Conservation (phyloP, 108 stramenopile species). For the Nannochloropsis gaditana region DNA sequence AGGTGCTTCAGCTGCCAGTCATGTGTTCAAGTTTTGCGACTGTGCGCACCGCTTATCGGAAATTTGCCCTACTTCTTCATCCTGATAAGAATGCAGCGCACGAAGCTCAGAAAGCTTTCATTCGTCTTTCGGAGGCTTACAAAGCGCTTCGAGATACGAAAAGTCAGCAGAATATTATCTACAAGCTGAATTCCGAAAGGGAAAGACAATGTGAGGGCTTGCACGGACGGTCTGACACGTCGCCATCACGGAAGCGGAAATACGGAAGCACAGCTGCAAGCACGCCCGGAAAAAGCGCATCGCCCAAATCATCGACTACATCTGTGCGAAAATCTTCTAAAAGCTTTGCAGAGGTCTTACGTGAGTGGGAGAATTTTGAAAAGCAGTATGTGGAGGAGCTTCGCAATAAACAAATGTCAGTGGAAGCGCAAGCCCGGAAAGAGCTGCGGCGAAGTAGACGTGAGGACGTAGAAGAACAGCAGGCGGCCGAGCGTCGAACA, state of each 20-base stretch:
- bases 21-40: not conserved
- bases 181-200: not conserved
- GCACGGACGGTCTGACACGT: too few relatives aligned
- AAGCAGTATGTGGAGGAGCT: not conserved
- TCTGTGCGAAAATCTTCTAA: not conserved
- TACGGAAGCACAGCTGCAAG: not conserved
- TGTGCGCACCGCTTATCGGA: not conserved
- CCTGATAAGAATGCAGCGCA: not conserved
- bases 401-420: not conserved
- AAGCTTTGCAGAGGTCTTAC: not conserved
- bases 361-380: constrained; percentile 6
- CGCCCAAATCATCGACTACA: not conserved
- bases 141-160: not conserved
- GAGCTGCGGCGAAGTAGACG: not conserved
- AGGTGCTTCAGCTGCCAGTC: not conserved
- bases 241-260: too few relatives aligned
- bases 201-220: not conserved
- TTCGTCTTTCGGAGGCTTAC: constrained; percentile 1
- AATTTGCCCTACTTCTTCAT: not conserved
- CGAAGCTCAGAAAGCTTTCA: constrained; percentile 10
- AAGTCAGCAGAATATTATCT: not conserved
- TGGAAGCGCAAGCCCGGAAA: not conserved
- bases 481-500: not conserved
- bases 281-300: not conserved
- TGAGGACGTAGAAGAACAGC: not conserved